Evolutionary conservation across 345 rosid genomes (phyloP).

Genomic region (Passiflora organensis): DNA sequence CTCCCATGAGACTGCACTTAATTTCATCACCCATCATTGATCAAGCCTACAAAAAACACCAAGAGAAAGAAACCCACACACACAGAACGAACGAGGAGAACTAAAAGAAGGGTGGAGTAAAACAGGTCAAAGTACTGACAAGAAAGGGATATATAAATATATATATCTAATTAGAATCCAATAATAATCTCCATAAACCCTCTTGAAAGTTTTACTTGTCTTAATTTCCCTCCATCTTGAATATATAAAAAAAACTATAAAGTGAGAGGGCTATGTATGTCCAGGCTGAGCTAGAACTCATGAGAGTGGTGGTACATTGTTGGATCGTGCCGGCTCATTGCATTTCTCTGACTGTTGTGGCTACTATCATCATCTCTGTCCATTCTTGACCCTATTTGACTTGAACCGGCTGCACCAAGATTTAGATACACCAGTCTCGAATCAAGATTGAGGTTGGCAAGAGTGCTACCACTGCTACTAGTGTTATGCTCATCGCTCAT

Average conservation of each 20-base stretch:
- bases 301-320: slow-evolving; percentile 72
- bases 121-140: slow-evolving; percentile 6
- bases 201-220: slow-evolving; percentile 15
- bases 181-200: slow-evolving; percentile 17
- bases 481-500: slow-evolving; percentile 62
- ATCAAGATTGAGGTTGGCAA: slow-evolving; percentile 49
- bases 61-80: slow-evolving; percentile 5
- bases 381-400: slow-evolving; percentile 64
- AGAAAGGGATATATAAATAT: slow-evolving; percentile 14
- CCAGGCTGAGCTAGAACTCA: slow-evolving; percentile 41
- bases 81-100: neutral
- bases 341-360: slow-evolving; percentile 47
- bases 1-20: slow-evolving; percentile 38
- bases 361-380: slow-evolving; percentile 55
- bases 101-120: neutral
- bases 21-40: slow-evolving; percentile 23
- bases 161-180: slow-evolving; percentile 9
- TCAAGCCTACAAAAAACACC: slow-evolving; percentile 37
- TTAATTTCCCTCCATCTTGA: slow-evolving; percentile 16
- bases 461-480: slow-evolving; percentile 43
- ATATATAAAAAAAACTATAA: slow-evolving; percentile 7
- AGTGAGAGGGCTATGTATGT: too few species aligned
- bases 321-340: slow-evolving; percentile 59
- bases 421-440: slow-evolving; percentile 88
- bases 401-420: slow-evolving; percentile 67